Conservation (phyloP, 495 filamentous ascomycete species). For the Hyaloscypha variabilis region DNA sequence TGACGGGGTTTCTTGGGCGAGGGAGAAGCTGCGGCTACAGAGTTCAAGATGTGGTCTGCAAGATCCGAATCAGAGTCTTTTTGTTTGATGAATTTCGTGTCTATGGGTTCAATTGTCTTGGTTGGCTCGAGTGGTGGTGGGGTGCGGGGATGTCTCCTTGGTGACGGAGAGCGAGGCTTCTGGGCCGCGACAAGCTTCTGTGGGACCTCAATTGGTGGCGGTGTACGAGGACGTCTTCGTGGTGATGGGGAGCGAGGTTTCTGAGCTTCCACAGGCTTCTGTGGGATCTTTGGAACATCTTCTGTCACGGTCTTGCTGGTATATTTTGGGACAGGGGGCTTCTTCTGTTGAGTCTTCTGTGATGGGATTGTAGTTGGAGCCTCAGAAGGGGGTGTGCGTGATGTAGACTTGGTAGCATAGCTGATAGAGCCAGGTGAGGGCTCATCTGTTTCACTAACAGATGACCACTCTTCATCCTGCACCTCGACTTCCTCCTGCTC, state of each 20-base stretch:
- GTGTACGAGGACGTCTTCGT: background rate
- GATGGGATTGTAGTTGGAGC: background rate
- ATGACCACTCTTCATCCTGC: conserved; percentile 28
- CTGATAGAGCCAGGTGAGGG: conserved; percentile 15
- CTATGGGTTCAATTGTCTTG: background rate
- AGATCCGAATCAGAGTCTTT: conserved; percentile 43
- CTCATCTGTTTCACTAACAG: conserved; percentile 24
- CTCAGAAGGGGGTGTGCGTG: conserved; percentile 23
- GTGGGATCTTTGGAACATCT: background rate
- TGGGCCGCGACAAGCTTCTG: background rate
- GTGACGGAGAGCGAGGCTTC: conserved; percentile 2
- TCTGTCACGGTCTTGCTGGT: background rate
- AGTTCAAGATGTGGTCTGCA: conserved; percentile 58
- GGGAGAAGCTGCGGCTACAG: conserved; percentile 48
- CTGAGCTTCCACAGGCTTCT: background rate
- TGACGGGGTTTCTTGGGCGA: conserved; percentile 56
- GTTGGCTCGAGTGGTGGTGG: conserved; percentile 5
- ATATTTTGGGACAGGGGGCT: background rate
- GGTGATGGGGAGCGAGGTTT: conserved; percentile 4
- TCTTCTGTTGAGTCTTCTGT: no score
- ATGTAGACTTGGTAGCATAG: conserved; percentile 21
- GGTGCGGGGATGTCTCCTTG: background rate
- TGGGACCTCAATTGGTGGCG: background rate
- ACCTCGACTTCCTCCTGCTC: background rate
- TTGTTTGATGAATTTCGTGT: background rate